phyloP scores from a whole-genome alignment of 2,329 filamentous ascomycete genomes.

The Sporothrix humicola region DNA sequence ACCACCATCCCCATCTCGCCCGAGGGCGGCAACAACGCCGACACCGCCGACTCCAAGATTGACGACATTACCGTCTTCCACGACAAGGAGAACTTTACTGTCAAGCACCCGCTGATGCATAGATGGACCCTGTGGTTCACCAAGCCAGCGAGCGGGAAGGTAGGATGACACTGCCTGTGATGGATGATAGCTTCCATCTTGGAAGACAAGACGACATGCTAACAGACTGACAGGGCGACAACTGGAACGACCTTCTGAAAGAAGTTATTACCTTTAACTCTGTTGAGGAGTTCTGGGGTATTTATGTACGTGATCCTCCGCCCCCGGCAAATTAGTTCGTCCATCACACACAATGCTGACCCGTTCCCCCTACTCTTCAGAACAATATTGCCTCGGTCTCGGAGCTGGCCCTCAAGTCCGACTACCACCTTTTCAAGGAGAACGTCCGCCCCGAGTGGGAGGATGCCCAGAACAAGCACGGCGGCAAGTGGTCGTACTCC shows the following conservation, averaged over 20 bases:
- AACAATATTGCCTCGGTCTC: constrained; percentile 98
- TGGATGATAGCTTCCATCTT: background rate
- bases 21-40: constrained; percentile 62
- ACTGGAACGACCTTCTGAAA: constrained; percentile 98
- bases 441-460: constrained; percentile 98
- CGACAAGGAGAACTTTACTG: constrained; percentile 98
- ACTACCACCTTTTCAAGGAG: constrained; percentile 99
- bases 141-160: constrained; percentile 95
- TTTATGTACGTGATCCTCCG: constrained; percentile 75
- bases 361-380: constrained; percentile 54
- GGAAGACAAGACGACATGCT: background rate
- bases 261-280: constrained; percentile 99
- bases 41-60: constrained; percentile 51
- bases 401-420: constrained; percentile 94
- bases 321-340: background rate
- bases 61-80: constrained; percentile 94
- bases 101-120: constrained; percentile 97
- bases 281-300: constrained; percentile 99
- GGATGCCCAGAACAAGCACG: constrained; percentile 97
- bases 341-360: constrained; percentile 7
- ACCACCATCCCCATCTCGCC: constrained; percentile 72
- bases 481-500: constrained; percentile 97
- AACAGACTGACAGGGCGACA: constrained; percentile 73
- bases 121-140: constrained; percentile 99
- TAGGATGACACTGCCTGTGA: constrained; percentile 46